Percentiles rank a stretch among this genome's conserved stretches.
These are phyloP conservation scores for Excoecaria cochinchinensis DNA, from an alignment of 345 rosid genomes.

Conservation along the genomic window DNA sequence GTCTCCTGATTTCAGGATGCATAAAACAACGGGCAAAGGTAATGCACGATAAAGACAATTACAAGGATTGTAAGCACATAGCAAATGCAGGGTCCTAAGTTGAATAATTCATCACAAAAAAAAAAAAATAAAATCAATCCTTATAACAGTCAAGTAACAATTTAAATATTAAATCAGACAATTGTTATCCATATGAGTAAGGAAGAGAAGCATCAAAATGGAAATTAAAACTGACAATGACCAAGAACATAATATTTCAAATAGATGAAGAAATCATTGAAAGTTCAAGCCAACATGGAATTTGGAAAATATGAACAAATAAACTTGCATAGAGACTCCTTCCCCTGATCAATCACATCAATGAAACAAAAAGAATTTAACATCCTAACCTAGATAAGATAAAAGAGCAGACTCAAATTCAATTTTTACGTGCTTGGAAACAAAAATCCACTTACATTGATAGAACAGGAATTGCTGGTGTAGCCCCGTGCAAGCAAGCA, in stretches of 20 bases:
- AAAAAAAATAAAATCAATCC: not conserved
- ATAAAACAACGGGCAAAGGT: not conserved
- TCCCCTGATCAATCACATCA: not conserved
- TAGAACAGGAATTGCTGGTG: constrained; percentile 93
- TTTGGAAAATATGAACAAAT: not conserved
- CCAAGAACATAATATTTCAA: not conserved
- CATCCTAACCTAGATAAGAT: not conserved
- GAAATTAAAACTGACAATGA: not conserved
- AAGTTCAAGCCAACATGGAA: not conserved
- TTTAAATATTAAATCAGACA: not conserved
- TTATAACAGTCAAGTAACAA: not conserved
- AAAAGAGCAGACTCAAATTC: not conserved
- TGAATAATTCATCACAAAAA: not conserved
- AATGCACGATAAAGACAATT: not conserved
- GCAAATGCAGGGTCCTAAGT: not conserved
- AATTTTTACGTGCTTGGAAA: not conserved
- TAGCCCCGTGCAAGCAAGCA: constrained; percentile 42
- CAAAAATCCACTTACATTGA: constrained; percentile 73
- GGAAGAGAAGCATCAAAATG: not conserved
- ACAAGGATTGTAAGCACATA: not conserved
- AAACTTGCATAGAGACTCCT: not conserved
- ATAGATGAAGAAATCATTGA: not conserved
- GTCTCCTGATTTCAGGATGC: not conserved
- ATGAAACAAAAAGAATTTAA: not conserved
- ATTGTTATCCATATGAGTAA: not conserved